Conservation (phyloP, 768 basidiomycete genomes). For the Collybia sordida region DNA sequence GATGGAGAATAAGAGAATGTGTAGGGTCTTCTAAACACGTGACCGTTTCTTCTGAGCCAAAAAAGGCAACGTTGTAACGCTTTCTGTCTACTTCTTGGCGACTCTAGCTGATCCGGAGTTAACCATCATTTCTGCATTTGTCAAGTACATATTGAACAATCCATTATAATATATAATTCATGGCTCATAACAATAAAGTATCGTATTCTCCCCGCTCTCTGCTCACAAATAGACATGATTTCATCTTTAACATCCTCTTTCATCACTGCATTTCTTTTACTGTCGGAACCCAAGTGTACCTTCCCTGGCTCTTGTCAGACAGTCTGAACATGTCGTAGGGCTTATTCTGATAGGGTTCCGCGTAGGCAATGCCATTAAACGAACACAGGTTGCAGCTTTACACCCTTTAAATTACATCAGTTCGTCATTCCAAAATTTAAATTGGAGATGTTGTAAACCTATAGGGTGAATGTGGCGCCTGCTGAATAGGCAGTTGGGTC, state of each 20-base stretch:
- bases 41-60: too few relatives aligned
- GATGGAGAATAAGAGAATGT: not conserved
- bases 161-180: too few relatives aligned
- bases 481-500: slow-evolving; percentile 70
- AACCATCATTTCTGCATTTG: not conserved
- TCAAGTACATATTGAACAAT: not conserved
- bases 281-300: slow-evolving; percentile 18
- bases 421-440: not conserved
- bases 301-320: slow-evolving; percentile 30
- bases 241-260: not conserved
- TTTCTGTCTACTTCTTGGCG: not conserved
- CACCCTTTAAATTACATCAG: slow-evolving; percentile 41
- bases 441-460: slow-evolving; percentile 35
- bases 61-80: not conserved
- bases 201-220: not conserved
- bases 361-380: slow-evolving; percentile 67
- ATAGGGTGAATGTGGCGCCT: slow-evolving; percentile 55
- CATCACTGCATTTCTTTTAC: too few relatives aligned
- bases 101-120: too few relatives aligned
- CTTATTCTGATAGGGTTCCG: slow-evolving; percentile 74
- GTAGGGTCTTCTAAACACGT: not conserved
- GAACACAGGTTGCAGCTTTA: slow-evolving; percentile 52
- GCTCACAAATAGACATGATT: not conserved
- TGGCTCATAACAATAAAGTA: not conserved
- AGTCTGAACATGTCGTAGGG: slow-evolving; percentile 45